These are phyloP conservation scores for Papiliotrema laurentii DNA, from an alignment of 1,284 basidiomycete species.

Conservation along the genomic window DNA sequence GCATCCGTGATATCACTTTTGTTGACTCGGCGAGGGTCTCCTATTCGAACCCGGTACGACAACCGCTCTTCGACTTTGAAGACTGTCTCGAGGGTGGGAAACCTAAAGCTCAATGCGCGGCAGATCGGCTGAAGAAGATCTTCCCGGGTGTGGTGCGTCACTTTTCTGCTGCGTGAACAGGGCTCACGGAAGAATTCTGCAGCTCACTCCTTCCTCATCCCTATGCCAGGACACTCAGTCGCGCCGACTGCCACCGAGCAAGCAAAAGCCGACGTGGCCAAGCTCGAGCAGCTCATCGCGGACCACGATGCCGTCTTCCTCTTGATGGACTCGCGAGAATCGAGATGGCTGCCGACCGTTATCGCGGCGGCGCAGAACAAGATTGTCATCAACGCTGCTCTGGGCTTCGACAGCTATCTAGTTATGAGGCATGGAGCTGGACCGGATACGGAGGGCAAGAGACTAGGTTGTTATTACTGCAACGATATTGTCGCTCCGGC, in stretches of 20 bases:
- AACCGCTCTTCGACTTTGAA: constrained; percentile 91
- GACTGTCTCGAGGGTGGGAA: constrained; percentile 92
- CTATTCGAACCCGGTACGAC: constrained; percentile 94
- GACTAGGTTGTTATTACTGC: constrained; percentile 93
- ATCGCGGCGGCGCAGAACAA: constrained; percentile 78
- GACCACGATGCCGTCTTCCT: constrained; percentile 86
- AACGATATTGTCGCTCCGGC: constrained; percentile 96
- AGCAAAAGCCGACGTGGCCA: constrained; percentile 57
- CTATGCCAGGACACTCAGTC: constrained; percentile 97
- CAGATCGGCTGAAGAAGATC: constrained; percentile 77
- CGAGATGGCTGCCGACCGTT: constrained; percentile 90
- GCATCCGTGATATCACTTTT: constrained; percentile 85
- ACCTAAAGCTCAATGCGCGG: constrained; percentile 88
- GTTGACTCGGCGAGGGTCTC: constrained; percentile 87
- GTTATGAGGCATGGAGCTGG: constrained; percentile 88
- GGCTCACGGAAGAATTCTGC: constrained; percentile 61
- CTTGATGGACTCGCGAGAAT: constrained; percentile 97
- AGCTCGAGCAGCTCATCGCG: constrained; percentile 71
- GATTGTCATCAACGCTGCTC: constrained; percentile 90
- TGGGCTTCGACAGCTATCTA: constrained; percentile 94
- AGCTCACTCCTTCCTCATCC: constrained; percentile 73
- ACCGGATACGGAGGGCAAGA: constrained; percentile 37
- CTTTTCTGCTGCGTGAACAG: neutral
- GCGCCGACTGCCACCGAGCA: constrained; percentile 53
- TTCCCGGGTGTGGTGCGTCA: constrained; percentile 81